Evolutionary conservation across 1,284 basidiomycete genomes (phyloP).

Genomic region (Testicularia cyperi): DNA sequence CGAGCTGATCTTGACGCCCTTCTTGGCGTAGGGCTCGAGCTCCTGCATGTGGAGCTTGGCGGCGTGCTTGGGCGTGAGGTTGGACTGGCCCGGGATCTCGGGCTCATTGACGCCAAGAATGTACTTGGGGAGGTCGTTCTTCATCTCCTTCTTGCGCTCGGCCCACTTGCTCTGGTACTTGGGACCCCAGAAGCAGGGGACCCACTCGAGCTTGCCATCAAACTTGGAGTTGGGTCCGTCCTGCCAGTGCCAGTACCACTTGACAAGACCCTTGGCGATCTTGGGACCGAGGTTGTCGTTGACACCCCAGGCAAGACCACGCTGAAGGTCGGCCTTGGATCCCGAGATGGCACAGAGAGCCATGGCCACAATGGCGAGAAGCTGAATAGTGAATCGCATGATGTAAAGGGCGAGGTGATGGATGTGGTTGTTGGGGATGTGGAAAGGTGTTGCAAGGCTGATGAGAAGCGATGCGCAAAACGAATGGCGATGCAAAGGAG

Average conservation of each 20-base stretch:
- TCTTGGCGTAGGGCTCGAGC: constrained; percentile 50
- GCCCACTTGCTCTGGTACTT: constrained; percentile 41
- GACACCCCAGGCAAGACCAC: constrained; percentile 51
- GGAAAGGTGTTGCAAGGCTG: too few species aligned
- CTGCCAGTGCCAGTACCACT: constrained; percentile 59
- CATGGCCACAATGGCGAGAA: constrained; percentile 25
- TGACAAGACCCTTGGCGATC: constrained; percentile 42
- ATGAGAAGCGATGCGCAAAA: not conserved
- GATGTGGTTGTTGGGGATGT: too few species aligned
- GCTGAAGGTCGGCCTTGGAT: constrained; percentile 22
- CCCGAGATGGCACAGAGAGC: constrained; percentile 20
- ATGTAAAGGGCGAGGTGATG: not conserved
- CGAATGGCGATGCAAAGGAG: too few species aligned
- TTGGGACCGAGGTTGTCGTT: constrained; percentile 43
- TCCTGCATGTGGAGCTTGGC: constrained; percentile 49
- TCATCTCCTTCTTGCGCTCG: constrained; percentile 44
- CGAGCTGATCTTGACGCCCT: constrained; percentile 53
- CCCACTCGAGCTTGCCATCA: constrained; percentile 41
- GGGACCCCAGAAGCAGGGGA: constrained; percentile 56
- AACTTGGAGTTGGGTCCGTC: constrained; percentile 31
- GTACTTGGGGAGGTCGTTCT: constrained; percentile 23
- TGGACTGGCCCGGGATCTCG: constrained; percentile 50
- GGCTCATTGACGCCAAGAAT: constrained; percentile 56
- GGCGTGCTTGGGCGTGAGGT: constrained; percentile 45
- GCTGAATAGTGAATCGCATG: constrained; percentile 34